phyloP scores from a whole-genome alignment of 164 flowering plant species.

The Magnolia kwangsiensis region DNA sequence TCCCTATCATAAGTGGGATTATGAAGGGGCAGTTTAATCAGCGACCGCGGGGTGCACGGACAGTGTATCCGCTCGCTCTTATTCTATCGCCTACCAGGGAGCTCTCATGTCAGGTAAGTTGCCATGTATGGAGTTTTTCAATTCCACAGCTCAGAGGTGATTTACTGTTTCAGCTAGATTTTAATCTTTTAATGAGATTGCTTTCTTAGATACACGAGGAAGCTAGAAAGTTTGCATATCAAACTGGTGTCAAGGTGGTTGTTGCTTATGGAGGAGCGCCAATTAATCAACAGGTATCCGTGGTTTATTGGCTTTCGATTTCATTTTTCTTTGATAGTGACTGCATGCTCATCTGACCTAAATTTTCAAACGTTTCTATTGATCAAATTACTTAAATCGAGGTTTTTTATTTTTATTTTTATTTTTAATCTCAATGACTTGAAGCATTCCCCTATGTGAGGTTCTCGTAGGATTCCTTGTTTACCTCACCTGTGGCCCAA shows the following conservation, averaged over 20 bases:
- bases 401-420: neutral
- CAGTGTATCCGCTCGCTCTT: conserved; percentile 67
- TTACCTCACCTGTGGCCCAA: too few species aligned
- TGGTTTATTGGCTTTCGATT: neutral
- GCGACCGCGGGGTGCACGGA: conserved; percentile 54
- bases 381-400: neutral
- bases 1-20: conserved; percentile 75
- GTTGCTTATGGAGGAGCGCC: conserved; percentile 78
- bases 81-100: conserved; percentile 82
- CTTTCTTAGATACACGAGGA: conserved; percentile 52
- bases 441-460: too few species aligned
- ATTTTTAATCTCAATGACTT: too few species aligned
- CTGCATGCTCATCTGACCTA: neutral
- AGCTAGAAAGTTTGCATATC: conserved; percentile 58
- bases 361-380: neutral
- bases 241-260: conserved; percentile 58
- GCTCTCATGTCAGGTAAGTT: conserved; percentile 62
- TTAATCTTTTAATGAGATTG: neutral
- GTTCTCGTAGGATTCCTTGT: too few species aligned
- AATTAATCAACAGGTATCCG: conserved; percentile 50
- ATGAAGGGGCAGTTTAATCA: conserved; percentile 47
- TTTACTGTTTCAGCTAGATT: neutral
- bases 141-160: neutral
- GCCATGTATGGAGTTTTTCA: neutral
- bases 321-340: too few species aligned